These are phyloP conservation scores for Zymoseptoria crescenta DNA, from an alignment of 2,329 filamentous ascomycete species.

Conservation along the genomic window DNA sequence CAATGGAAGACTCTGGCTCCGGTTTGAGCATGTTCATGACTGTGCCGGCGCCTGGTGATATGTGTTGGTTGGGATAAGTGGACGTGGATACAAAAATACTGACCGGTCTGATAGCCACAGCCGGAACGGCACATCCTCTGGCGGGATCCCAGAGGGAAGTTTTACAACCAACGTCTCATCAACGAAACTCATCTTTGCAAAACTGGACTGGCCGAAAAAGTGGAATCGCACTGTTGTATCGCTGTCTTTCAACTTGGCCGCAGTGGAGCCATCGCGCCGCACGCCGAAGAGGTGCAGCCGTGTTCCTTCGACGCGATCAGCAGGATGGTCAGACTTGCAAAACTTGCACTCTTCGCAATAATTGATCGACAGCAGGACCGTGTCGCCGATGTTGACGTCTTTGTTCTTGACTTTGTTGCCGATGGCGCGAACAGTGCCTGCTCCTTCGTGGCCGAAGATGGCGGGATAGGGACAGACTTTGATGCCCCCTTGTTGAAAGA, in stretches of 20 bases:
- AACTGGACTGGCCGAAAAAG: conserved; percentile 15
- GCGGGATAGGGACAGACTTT: conserved; percentile 11
- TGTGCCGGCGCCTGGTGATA: conserved; percentile 8
- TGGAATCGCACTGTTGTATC: conserved; percentile 13
- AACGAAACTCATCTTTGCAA: conserved; percentile 10
- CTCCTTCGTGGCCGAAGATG: conserved; percentile 16
- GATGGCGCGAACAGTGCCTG: conserved; percentile 11
- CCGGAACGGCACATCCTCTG: conserved; percentile 10
- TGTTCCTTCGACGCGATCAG: conserved; percentile 10
- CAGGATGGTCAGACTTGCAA: conserved; percentile 10
- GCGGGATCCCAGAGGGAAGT: conserved; percentile 3
- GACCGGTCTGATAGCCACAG: conserved; percentile 17
- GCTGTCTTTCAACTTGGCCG: conserved; percentile 4
- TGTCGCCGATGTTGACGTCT: conserved; percentile 11
- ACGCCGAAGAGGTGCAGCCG: conserved; percentile 10
- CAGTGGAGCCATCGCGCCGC: conserved; percentile 9
- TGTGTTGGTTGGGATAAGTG: neutral
- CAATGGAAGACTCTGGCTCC: conserved; percentile 6
- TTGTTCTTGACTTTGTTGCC: conserved; percentile 9
- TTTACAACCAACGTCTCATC: conserved; percentile 14
- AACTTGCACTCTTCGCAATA: conserved; percentile 13
- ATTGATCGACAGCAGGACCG: conserved; percentile 10
- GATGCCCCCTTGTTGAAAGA: conserved; percentile 15
- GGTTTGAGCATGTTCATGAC: conserved; percentile 16
- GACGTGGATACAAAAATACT: neutral